Conservation (phyloP, 176 grass and related monocot species). For the Zoysia japonica region DNA sequence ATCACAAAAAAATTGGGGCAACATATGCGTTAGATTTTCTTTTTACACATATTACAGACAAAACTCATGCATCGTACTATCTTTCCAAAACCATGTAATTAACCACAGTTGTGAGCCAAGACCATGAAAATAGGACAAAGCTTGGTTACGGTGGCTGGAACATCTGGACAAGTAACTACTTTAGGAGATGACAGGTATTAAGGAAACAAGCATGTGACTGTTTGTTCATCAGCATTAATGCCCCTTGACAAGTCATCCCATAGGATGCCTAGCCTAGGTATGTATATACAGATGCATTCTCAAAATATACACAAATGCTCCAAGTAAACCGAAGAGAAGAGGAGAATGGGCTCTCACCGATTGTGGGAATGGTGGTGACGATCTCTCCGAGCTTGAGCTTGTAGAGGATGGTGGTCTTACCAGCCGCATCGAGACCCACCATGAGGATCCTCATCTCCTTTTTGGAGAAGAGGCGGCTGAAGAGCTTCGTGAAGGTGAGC, state of each 20-base stretch:
- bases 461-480: conserved; percentile 78
- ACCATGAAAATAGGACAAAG: neutral
- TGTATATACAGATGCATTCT: neutral
- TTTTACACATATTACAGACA: neutral
- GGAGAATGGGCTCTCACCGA: conserved; percentile 45
- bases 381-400: conserved; percentile 90
- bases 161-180: neutral
- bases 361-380: conserved; percentile 79
- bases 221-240: neutral
- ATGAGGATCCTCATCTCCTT: conserved; percentile 84
- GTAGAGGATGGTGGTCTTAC: conserved; percentile 85
- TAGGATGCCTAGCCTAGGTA: neutral
- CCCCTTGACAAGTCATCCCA: neutral
- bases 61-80: neutral
- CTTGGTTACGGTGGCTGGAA: neutral
- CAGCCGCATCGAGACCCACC: conserved; percentile 80
- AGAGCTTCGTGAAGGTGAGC: conserved; percentile 75
- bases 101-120: neutral
- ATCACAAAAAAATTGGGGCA: neutral
- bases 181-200: neutral
- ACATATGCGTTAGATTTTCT: neutral
- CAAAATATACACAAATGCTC: neutral
- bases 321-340: neutral
- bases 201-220: neutral
- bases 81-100: neutral